Base-by-base conservation (phyloP, 495 filamentous ascomycete species). In the Chaetomium fimeti region DNA sequence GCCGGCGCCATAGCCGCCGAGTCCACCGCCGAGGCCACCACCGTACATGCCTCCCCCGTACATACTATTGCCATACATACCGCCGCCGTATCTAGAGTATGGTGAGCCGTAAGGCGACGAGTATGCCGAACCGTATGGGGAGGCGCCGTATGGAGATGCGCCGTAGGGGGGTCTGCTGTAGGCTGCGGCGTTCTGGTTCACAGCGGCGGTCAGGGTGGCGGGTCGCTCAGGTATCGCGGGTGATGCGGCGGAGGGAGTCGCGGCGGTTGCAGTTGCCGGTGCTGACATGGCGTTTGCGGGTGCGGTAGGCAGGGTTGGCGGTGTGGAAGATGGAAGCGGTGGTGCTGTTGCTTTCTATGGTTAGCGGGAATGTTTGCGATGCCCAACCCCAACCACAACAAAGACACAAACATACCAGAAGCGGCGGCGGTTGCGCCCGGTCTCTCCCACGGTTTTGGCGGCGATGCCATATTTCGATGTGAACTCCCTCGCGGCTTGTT, bases 401-500 rank as follows among this genome's bases (percentile, higher is more conserved):
- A 29, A 42, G n/a, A 53, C 1, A 36, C 55, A 24, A 65, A 71
- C 75, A 55, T 73, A 87, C 81, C 76, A 68, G 75, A 75, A 80
- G 83, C 75, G 69, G 84, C 78, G 64, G 83, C 74, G 58, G 78
- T 74, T 53, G 85, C 84, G 74, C 91, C 89, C 62, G 85, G 83
- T 74, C 87, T 85, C 78, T 98, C 93, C 93, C 93, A 98, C 22
- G 93, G 93, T 78, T 98, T 98, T 42, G 93, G 93, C 69, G 93
- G 93, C 78, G 93, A 93, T 67, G 86, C 85, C 81, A 83, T 82
- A 20, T 28, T 69, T 36, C 62, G 61, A 7, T 58, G 62, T 48
- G 62, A 40, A 32, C 3, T 38, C 8, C 4, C 56, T 57, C 51
- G 15, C 22, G 42, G 11, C 12, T 38, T 24, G 45, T 42, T 8